Percentiles rank a stretch among this genome's conserved stretches.
These are phyloP conservation scores for Colletotrichum cereale DNA, from an alignment of 2,329 filamentous ascomycete species.

Conservation along the genomic window DNA sequence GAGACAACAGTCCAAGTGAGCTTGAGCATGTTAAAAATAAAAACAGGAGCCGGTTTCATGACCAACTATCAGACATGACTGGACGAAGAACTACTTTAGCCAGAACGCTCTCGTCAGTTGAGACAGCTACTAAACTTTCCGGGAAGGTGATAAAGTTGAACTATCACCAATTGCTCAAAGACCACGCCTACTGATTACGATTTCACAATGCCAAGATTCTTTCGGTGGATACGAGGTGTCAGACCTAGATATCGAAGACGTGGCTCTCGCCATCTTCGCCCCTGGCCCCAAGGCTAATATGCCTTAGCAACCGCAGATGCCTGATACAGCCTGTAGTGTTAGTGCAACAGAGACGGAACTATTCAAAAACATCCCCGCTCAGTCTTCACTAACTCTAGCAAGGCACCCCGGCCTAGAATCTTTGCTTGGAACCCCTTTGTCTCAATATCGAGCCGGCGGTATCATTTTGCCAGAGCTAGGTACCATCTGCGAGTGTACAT, in stretches of 20 bases:
- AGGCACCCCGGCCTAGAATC: constrained; percentile 8
- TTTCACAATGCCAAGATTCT: background rate
- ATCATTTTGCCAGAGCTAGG: constrained; percentile 26
- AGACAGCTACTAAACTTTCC: constrained; percentile 14
- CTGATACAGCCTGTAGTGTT: background rate
- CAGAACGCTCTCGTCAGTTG: constrained; percentile 14
- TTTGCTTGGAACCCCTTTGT: background rate
- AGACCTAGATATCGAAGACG: background rate
- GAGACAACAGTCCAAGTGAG: constrained; percentile 44
- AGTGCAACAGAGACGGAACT: background rate
- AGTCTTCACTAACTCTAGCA: background rate
- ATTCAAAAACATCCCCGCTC: background rate
- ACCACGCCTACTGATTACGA: background rate
- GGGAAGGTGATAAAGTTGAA: constrained; percentile 9
- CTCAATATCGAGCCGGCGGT: background rate
- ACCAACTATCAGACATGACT: constrained; percentile 43
- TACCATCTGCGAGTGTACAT: constrained; percentile 11
- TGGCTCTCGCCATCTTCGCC: background rate
- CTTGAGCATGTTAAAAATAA: constrained; percentile 42
- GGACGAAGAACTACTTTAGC: constrained; percentile 22
- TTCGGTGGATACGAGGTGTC: background rate
- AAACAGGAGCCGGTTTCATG: constrained; percentile 37
- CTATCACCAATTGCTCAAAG: background rate
- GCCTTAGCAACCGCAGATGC: constrained; percentile 3
- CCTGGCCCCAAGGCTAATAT: background rate